Evolutionary conservation across 2,329 filamentous ascomycete genomes (phyloP).

Genomic region (Capronia coronata): DNA sequence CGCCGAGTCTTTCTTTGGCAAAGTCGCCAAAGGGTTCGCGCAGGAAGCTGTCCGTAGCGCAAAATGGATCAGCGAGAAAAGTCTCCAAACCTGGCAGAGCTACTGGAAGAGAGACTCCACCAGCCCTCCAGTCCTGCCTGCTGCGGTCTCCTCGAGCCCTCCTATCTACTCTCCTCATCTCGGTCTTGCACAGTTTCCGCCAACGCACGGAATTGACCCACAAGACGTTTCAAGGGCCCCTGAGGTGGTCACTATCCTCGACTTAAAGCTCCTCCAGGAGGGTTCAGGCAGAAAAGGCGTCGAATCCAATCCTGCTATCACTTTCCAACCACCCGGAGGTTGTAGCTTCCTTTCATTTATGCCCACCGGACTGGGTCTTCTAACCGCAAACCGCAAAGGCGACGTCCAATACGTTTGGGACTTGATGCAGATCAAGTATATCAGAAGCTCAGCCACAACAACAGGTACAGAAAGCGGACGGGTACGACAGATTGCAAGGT

Average conservation of each 20-base stretch:
- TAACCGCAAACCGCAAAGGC: conserved; percentile 45
- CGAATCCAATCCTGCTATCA: conserved; percentile 35
- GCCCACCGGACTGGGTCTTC: conserved; percentile 42
- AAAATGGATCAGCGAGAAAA: conserved; percentile 46
- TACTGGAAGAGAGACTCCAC: conserved; percentile 43
- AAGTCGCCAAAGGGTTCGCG: conserved; percentile 44
- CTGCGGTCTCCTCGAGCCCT: conserved; percentile 31
- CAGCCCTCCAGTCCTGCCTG: conserved; percentile 24
- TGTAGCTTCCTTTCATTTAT: conserved; percentile 47
- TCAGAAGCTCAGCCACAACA: conserved; percentile 33
- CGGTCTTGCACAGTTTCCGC: conserved; percentile 38
- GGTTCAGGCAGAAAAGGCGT: conserved; percentile 30
- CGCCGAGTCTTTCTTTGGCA: conserved; percentile 43
- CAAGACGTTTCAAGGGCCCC: conserved; percentile 35
- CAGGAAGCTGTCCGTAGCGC: conserved; percentile 45
- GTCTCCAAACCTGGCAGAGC: conserved; percentile 45
- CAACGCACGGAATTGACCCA: conserved; percentile 41
- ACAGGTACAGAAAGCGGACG: conserved; percentile 25
- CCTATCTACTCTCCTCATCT: conserved; percentile 28
- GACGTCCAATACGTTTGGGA: conserved; percentile 48
- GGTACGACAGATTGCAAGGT: conserved; percentile 80
- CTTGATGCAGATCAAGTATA: conserved; percentile 43
- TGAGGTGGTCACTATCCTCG: conserved; percentile 43
- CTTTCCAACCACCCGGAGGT: conserved; percentile 44
- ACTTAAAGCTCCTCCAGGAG: conserved; percentile 41